These are phyloP conservation scores for Pyrenula aspistea DNA, from an alignment of 495 filamentous ascomycete genomes.

Conservation along the genomic window DNA sequence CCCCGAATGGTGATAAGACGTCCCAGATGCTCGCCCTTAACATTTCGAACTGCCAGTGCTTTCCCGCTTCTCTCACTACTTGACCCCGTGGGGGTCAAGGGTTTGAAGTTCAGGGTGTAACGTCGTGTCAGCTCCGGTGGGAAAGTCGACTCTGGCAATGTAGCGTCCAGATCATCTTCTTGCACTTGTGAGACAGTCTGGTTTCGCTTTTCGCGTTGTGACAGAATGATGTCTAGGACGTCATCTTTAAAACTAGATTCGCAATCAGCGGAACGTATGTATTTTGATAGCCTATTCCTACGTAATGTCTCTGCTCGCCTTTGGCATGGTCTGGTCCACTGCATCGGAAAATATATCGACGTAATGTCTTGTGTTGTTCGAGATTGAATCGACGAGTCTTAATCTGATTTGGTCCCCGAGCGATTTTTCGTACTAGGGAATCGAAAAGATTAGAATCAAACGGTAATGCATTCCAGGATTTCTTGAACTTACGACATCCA, in stretches of 20 bases:
- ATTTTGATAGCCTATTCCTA: constrained; percentile 32
- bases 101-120: constrained; percentile 93
- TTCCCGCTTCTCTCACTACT: constrained; percentile 53
- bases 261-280: background rate
- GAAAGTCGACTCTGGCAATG: constrained; percentile 47
- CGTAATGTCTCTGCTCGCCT: constrained; percentile 64
- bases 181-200: constrained; percentile 54
- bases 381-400: constrained; percentile 72
- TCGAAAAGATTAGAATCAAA: too few relatives aligned
- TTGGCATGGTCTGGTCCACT: constrained; percentile 76
- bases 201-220: constrained; percentile 79
- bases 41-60: constrained; percentile 83
- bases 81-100: constrained; percentile 57
- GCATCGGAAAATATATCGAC: constrained; percentile 83
- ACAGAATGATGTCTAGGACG: constrained; percentile 92
- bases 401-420: constrained; percentile 48
- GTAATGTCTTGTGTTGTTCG: constrained; percentile 88
- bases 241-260: constrained; percentile 80
- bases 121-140: constrained; percentile 84
- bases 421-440: constrained; percentile 56
- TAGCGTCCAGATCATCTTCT: constrained; percentile 54
- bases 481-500: constrained; percentile 54
- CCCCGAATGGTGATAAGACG: constrained; percentile 88
- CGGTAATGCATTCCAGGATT: background rate
- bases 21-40: constrained; percentile 83